A percentile compares a stretch with the other conserved stretches of the same genome.
Evolutionary conservation across 371 early-diverging fungal genomes (phyloP).

Genomic region (Funneliformis caledonium): DNA sequence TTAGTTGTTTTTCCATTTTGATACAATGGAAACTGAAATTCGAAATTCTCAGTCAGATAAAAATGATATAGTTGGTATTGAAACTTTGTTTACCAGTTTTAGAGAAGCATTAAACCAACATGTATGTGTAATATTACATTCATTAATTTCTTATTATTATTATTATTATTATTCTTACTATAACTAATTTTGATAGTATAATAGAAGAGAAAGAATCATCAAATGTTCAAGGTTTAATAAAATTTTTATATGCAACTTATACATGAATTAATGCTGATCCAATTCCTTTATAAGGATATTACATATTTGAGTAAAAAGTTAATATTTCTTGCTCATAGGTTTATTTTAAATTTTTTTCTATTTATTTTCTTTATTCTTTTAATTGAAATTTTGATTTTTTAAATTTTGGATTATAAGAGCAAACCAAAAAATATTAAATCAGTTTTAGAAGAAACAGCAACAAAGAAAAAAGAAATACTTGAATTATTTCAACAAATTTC

Average conservation of each 20-base stretch:
- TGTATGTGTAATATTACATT: neutral
- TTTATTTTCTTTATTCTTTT: neutral
- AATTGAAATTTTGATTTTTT: too few relatives aligned
- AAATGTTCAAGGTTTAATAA: constrained; percentile 12
- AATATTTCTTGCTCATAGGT: constrained; percentile 22
- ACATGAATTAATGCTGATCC: neutral
- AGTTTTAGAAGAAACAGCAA: neutral
- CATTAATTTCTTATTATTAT: neutral
- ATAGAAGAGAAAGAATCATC: constrained; percentile 7
- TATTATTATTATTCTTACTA: too few relatives aligned
- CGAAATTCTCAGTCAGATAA: too few relatives aligned
- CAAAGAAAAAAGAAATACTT: constrained; percentile 2
- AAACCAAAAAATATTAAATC: constrained; percentile 23
- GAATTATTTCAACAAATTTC: constrained; percentile 6
- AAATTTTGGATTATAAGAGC: neutral
- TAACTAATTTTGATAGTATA: neutral
- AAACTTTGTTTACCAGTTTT: neutral
- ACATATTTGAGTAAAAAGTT: constrained; percentile 12
- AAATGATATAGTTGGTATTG: neutral
- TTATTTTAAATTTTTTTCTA: too few relatives aligned
- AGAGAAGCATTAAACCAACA: constrained; percentile 1
- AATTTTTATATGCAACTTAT: neutral
- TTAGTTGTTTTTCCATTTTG: too few relatives aligned
- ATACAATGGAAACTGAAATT: too few relatives aligned
- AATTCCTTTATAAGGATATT: neutral